Evolutionary conservation across 371 early-diverging fungal species (phyloP).

Genomic region (Mucor sp.): DNA sequence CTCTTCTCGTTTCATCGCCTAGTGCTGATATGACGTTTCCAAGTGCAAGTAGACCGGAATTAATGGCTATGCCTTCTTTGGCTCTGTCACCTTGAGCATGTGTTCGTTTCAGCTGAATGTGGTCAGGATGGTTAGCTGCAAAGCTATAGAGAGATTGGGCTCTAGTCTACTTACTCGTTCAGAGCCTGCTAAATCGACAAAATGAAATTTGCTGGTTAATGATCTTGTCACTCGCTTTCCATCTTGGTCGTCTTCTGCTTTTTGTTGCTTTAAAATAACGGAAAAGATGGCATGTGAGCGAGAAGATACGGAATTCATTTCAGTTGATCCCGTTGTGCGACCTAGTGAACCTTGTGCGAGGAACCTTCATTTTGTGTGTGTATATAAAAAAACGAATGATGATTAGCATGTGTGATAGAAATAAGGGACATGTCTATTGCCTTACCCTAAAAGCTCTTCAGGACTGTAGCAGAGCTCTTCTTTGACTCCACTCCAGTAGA

Average conservation of each 20-base stretch:
- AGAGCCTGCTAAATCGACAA: conserved; percentile 99
- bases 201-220: conserved; percentile 82
- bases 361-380: conserved; percentile 18
- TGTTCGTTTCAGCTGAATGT: conserved; percentile 82
- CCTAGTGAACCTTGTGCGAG: conserved; percentile 73
- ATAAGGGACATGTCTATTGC: not conserved
- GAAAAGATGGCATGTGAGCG: conserved; percentile 97
- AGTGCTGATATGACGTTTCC: conserved; percentile 99
- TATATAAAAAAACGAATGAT: not conserved
- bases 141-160: too few species aligned
- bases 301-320: conserved; percentile 95
- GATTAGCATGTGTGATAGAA: not conserved
- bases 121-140: not conserved
- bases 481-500: conserved; percentile 83
- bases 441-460: conserved; percentile 70
- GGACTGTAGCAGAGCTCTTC: conserved; percentile 75
- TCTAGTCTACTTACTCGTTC: conserved; percentile 67
- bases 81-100: conserved; percentile 90
- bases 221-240: conserved; percentile 20
- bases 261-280: conserved; percentile 78
- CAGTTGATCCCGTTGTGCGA: conserved; percentile 91
- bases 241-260: conserved; percentile 39
- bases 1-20: conserved; percentile 65
- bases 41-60: conserved; percentile 93
- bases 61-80: conserved; percentile 97